These are phyloP conservation scores for Jacaranda mimosifolia DNA, from an alignment of 257 asterid species.

Conservation along the genomic window DNA sequence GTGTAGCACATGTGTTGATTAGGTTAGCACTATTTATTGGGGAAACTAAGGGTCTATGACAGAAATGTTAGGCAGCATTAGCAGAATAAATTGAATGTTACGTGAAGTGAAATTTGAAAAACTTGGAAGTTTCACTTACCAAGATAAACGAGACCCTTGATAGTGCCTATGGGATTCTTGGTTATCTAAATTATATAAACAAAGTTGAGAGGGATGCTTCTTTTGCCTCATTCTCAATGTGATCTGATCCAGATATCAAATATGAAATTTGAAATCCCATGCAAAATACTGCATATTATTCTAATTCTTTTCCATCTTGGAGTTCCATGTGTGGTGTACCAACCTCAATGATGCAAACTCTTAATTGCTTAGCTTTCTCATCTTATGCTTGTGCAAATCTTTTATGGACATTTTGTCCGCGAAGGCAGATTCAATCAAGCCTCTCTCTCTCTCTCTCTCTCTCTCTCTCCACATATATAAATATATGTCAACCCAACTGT, in stretches of 20 bases:
- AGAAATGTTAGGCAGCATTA: constrained; percentile 12
- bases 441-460: background rate
- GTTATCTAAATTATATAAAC: background rate
- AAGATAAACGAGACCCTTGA: constrained; percentile 17
- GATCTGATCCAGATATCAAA: constrained; percentile 19
- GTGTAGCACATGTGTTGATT: background rate
- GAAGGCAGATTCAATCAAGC: background rate
- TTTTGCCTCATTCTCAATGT: constrained; percentile 4
- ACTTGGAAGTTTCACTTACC: too few relatives aligned
- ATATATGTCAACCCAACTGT: background rate
- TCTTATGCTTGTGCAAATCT: background rate
- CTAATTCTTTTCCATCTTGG: background rate
- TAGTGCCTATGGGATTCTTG: background rate
- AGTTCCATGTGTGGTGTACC: background rate
- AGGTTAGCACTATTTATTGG: constrained; percentile 16
- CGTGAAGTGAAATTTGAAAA: constrained; percentile 10
- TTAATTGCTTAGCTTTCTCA: constrained; percentile 11
- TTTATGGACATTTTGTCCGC: background rate
- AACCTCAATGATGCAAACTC: background rate
- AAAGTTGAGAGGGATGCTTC: background rate
- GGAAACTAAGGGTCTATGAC: constrained; percentile 11
- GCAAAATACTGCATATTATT: background rate
- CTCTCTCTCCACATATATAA: background rate
- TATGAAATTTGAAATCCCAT: constrained; percentile 7
- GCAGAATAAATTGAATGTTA: constrained; percentile 9